Conservation (phyloP, 176 grass and related monocot genomes). For the Otatea glauca region DNA sequence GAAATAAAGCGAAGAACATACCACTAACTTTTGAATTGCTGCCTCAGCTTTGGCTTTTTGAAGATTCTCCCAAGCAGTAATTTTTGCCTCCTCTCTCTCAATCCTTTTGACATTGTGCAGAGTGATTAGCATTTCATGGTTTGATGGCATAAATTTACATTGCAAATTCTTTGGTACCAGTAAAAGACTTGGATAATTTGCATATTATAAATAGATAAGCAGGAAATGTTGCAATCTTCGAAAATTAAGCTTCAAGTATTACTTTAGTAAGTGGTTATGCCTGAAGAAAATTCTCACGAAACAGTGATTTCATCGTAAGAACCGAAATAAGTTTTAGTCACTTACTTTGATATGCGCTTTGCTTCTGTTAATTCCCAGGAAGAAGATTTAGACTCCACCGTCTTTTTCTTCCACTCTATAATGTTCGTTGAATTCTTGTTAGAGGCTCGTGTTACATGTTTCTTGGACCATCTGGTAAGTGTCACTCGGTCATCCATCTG, state of each 20-base stretch:
- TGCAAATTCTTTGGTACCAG: not conserved
- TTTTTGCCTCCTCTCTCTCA: slow-evolving; percentile 81
- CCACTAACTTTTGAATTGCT: slow-evolving; percentile 88
- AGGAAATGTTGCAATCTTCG: not conserved
- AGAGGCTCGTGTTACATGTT: slow-evolving; percentile 58
- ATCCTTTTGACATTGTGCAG: slow-evolving; percentile 55
- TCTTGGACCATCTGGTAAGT: slow-evolving; percentile 91
- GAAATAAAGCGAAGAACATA: slow-evolving; percentile 47
- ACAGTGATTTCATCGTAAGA: not conserved
- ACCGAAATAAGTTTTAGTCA: slow-evolving; percentile 4
- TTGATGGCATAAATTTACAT: slow-evolving; percentile 12
- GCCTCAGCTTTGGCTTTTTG: slow-evolving; percentile 90
- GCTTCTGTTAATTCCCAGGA: slow-evolving; percentile 65
- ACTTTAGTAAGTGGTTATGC: not conserved
- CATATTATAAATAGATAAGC: not conserved
- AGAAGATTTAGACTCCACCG: slow-evolving; percentile 58
- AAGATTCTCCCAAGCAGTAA: slow-evolving; percentile 90
- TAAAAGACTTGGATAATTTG: not conserved
- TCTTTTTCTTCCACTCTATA: slow-evolving; percentile 81
- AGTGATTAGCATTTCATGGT: slow-evolving; percentile 32
- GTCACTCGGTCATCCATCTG: slow-evolving; percentile 80
- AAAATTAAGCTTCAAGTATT: slow-evolving; percentile 22
- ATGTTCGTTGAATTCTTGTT: slow-evolving; percentile 67
- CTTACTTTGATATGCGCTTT: slow-evolving; percentile 78
- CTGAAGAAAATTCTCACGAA: slow-evolving; percentile 22